phyloP scores from a whole-genome alignment of 1,284 basidiomycete species.

The Neonothopanus nambi region DNA sequence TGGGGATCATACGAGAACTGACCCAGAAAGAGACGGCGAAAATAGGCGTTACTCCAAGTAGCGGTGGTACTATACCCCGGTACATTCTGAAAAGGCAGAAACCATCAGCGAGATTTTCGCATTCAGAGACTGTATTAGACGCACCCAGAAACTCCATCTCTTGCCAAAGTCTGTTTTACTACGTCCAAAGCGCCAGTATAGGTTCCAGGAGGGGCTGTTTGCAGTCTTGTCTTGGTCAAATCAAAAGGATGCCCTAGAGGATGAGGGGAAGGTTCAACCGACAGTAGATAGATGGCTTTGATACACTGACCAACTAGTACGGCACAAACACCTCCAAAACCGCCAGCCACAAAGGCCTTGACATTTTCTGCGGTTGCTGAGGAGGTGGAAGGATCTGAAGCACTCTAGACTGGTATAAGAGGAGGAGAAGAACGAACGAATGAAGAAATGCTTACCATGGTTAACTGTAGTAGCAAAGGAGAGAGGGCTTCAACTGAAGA shows the following conservation, averaged over 20 bases:
- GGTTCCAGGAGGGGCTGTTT: slow-evolving; percentile 88
- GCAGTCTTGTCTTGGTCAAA: slow-evolving; percentile 93
- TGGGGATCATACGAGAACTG: slow-evolving; percentile 24
- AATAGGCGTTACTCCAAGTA: slow-evolving; percentile 97
- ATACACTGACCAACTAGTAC: slow-evolving; percentile 77
- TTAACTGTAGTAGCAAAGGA: not conserved
- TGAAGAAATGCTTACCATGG: slow-evolving; percentile 4
- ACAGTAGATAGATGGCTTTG: not conserved
- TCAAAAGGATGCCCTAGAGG: slow-evolving; percentile 92
- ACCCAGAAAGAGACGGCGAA: slow-evolving; percentile 99
- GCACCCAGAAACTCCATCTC: slow-evolving; percentile 89
- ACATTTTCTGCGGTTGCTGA: slow-evolving; percentile 56
- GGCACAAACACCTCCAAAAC: slow-evolving; percentile 85
- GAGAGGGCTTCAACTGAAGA: not conserved
- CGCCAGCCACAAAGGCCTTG: slow-evolving; percentile 90
- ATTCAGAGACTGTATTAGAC: slow-evolving; percentile 22
- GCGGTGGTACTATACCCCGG: slow-evolving; percentile 94
- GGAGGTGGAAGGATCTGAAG: slow-evolving; percentile 22
- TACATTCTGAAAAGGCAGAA: slow-evolving; percentile 67
- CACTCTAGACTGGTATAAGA: slow-evolving; percentile 11
- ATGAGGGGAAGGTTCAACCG: not conserved
- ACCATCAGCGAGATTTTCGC: not conserved
- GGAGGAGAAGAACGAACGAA: not conserved
- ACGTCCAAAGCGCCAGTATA: slow-evolving; percentile 96
- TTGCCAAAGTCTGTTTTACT: slow-evolving; percentile 85